Evolutionary conservation across 1,139 yeast species (phyloP).

Genomic region (Magnusiomyces sp.): DNA sequence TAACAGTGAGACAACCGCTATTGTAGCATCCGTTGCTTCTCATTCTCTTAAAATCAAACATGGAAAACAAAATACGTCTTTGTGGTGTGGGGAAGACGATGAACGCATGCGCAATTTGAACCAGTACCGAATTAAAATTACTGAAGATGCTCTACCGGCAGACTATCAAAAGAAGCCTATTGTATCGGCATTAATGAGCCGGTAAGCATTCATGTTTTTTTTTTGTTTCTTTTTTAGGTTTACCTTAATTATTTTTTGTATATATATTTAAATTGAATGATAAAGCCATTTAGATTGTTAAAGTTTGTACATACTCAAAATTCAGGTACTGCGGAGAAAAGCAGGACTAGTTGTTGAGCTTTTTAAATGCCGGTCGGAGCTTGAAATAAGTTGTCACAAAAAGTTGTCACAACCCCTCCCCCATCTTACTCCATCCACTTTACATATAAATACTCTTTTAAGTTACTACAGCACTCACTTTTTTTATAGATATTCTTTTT

Average conservation of each 20-base stretch:
- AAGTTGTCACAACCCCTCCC: neutral
- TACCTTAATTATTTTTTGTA: neutral
- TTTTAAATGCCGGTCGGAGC: neutral
- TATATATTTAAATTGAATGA: too few relatives aligned
- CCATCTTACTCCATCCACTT: too few relatives aligned
- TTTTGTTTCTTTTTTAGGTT: neutral
- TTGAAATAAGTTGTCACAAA: neutral
- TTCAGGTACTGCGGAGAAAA: too few relatives aligned
- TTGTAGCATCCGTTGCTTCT: too few relatives aligned
- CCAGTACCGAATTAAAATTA: constrained; percentile 25
- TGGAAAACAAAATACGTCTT: constrained; percentile 8
- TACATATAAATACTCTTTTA: too few relatives aligned
- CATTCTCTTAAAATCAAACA: too few relatives aligned
- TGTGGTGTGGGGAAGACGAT: constrained; percentile 32
- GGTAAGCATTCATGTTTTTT: constrained; percentile 1
- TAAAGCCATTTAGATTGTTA: too few relatives aligned
- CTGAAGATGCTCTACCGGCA: too few relatives aligned
- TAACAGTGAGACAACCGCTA: constrained; percentile 30
- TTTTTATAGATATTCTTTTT: too few relatives aligned
- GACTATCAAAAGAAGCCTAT: neutral
- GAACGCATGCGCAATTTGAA: constrained; percentile 26
- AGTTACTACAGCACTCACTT: too few relatives aligned
- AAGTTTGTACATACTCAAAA: too few relatives aligned
- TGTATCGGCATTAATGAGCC: neutral
- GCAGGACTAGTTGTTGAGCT: too few relatives aligned